These are phyloP conservation scores for Magnusiomyces fungicola DNA, from an alignment of 1,139 yeast species.

Conservation along the genomic window DNA sequence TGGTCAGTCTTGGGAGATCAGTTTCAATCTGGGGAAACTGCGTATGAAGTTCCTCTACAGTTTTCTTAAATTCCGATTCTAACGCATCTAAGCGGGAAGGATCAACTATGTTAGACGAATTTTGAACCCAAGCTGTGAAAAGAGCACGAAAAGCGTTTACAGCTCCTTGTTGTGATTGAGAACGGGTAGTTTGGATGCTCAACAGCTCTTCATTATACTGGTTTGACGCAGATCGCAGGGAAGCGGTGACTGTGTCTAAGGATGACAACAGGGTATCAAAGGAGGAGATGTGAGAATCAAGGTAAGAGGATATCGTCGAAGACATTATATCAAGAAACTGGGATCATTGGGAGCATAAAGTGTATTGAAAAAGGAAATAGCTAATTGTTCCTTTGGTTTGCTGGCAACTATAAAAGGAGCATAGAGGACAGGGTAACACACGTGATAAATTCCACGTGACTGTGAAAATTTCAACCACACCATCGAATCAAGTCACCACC, in stretches of 20 bases:
- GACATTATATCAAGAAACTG: too few relatives aligned
- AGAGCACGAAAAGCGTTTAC: not conserved
- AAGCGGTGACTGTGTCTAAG: slow-evolving; percentile 20
- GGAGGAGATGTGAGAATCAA: slow-evolving; percentile 20
- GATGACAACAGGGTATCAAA: slow-evolving; percentile 16
- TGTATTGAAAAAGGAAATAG: too few relatives aligned
- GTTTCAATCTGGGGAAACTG: not conserved
- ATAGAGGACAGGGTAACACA: too few relatives aligned
- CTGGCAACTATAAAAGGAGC: too few relatives aligned
- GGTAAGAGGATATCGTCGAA: too few relatives aligned
- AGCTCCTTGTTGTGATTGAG: not conserved
- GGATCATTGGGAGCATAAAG: too few relatives aligned
- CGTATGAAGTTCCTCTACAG: not conserved
- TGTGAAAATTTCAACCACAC: too few relatives aligned
- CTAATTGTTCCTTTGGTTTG: too few relatives aligned
- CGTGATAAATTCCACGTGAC: too few relatives aligned
- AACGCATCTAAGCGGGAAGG: not conserved
- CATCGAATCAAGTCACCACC: too few relatives aligned
- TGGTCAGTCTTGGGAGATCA: not conserved
- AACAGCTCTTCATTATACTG: not conserved
- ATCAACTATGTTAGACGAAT: not conserved
- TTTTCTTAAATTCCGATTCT: not conserved
- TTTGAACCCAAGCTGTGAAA: not conserved
- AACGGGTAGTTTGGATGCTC: not conserved
- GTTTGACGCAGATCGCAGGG: slow-evolving; percentile 13